These are phyloP conservation scores for Oryza longistaminata DNA, from an alignment of 176 grass and related monocot genomes.

Conservation along the genomic window DNA sequence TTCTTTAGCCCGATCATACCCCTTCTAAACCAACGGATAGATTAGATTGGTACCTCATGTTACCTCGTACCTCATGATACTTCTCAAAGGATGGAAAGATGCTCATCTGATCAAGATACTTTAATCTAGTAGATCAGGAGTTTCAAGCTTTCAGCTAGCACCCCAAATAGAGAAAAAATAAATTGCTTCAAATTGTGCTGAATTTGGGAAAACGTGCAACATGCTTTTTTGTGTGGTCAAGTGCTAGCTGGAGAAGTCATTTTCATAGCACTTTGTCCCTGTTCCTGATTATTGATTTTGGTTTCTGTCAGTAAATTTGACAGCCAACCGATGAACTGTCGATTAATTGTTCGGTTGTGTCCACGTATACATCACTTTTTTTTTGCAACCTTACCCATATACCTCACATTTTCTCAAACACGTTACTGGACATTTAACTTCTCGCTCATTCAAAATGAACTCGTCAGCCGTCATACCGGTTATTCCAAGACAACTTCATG, in stretches of 20 bases:
- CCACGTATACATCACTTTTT: neutral
- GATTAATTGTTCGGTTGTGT: neutral
- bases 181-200: neutral
- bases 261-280: neutral
- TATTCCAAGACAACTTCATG: slow-evolving; percentile 74
- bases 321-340: neutral
- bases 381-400: no score
- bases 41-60: no score
- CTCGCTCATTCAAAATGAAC: slow-evolving; percentile 11
- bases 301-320: slow-evolving; percentile 1
- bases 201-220: neutral
- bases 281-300: neutral
- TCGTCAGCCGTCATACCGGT: slow-evolving; percentile 38
- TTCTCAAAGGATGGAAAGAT: no score
- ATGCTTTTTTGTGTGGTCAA: neutral
- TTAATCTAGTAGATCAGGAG: neutral
- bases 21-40: no score
- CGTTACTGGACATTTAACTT: neutral
- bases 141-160: neutral
- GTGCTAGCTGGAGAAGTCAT: neutral
- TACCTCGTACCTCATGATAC: no score
- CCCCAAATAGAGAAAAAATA: neutral
- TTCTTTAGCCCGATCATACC: no score
- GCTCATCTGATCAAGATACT: neutral
- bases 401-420: no score